phyloP scores from a whole-genome alignment of 768 basidiomycete species.

The Podaxis sp. region DNA sequence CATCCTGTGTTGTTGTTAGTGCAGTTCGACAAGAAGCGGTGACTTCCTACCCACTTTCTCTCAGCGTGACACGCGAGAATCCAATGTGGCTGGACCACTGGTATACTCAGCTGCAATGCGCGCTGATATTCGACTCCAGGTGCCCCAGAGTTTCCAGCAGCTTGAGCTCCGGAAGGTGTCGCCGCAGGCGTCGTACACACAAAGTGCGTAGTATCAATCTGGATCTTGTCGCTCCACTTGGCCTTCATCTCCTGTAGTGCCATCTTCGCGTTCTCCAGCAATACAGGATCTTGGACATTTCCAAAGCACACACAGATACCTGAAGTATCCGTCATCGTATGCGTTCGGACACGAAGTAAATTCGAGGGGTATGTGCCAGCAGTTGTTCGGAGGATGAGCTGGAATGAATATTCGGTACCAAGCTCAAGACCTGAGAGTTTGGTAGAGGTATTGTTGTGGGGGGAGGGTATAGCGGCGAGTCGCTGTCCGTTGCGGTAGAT shows the following conservation, averaged over 20 bases:
- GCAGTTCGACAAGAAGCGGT: background rate
- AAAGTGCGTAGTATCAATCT: conserved; percentile 98
- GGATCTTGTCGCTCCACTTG: conserved; percentile 88
- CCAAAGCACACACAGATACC: conserved; percentile 96
- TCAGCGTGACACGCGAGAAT: conserved; percentile 85
- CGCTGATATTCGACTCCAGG: conserved; percentile 91
- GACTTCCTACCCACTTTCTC: conserved; percentile 58
- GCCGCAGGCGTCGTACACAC: conserved; percentile 90
- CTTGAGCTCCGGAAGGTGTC: conserved; percentile 56
- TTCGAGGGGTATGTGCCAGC: conserved; percentile 91
- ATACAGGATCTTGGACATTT: conserved; percentile 70
- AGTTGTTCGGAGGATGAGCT: conserved; percentile 88
- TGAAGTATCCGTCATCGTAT: conserved; percentile 93
- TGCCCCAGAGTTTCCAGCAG: conserved; percentile 51
- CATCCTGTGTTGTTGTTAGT: conserved; percentile 54
- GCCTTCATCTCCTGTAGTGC: conserved; percentile 86
- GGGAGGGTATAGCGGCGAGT: conserved; percentile 81
- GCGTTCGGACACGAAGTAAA: conserved; percentile 78
- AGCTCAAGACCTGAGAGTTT: conserved; percentile 83
- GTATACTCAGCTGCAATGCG: conserved; percentile 92
- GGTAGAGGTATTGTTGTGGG: conserved; percentile 81
- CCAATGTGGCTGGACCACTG: conserved; percentile 95
- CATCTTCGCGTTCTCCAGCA: conserved; percentile 80
- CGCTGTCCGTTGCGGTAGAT: conserved; percentile 92
- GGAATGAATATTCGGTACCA: conserved; percentile 89